A percentile compares a stretch with the other conserved stretches of the same genome.
phyloP scores from a whole-genome alignment of 2,329 filamentous ascomycete species.

The Fusarium continuum region DNA sequence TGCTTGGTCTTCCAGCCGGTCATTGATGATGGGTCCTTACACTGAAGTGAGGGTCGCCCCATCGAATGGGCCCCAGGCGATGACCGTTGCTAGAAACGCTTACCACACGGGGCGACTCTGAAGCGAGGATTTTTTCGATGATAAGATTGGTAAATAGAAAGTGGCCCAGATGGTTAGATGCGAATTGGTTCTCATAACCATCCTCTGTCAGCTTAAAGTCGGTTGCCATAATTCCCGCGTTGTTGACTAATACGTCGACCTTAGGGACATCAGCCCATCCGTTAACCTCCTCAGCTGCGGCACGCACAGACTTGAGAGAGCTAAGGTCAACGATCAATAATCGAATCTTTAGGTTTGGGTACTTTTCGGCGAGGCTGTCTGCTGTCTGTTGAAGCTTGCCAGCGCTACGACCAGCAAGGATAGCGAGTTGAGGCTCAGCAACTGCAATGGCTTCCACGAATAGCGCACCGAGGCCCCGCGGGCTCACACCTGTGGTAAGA shows the following conservation, averaged over 20 bases:
- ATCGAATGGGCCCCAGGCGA: constrained; percentile 4
- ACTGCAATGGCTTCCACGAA: constrained; percentile 1
- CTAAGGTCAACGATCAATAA: constrained; percentile 1
- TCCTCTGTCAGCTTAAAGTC: constrained; percentile 11
- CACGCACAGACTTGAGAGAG: not conserved
- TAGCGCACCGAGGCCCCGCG: not conserved
- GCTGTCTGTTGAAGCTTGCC: constrained; percentile 14
- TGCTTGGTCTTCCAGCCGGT: too few relatives aligned
- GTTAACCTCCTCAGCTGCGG: not conserved
- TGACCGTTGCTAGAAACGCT: constrained; percentile 12
- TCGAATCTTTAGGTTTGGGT: not conserved
- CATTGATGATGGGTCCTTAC: not conserved
- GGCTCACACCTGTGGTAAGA: constrained; percentile 14
- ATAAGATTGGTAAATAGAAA: constrained; percentile 16
- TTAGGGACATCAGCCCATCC: not conserved
- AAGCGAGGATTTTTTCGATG: not conserved
- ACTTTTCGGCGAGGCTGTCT: not conserved
- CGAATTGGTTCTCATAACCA: constrained; percentile 7
- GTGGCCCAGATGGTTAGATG: constrained; percentile 14
- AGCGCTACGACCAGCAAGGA: constrained; percentile 6
- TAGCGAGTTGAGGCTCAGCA: not conserved
- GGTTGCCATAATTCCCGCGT: constrained; percentile 10
- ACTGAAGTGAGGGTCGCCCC: constrained; percentile 4
- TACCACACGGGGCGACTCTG: constrained; percentile 6
- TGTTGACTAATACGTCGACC: constrained; percentile 9